phyloP scores from a whole-genome alignment of 768 basidiomycete genomes.

The Podaxis pistillaris region DNA sequence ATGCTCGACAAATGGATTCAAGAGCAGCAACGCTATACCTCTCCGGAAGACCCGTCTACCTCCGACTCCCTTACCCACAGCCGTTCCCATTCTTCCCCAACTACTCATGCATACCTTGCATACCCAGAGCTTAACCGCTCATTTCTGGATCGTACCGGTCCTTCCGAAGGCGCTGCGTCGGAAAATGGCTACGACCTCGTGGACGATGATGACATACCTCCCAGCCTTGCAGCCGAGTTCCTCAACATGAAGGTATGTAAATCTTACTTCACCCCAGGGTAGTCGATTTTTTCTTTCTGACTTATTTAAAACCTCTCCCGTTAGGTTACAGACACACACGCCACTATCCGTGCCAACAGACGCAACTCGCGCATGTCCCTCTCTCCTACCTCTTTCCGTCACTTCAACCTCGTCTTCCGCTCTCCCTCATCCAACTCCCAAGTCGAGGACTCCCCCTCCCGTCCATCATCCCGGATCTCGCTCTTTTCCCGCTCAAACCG shows the following conservation, averaged over 20 bases:
- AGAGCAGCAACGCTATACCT: conserved; percentile 38
- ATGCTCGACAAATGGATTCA: conserved; percentile 54
- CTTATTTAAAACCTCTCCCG: not conserved
- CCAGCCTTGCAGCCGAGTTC: conserved; percentile 14
- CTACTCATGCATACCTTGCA: conserved; percentile 37
- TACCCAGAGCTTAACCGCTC: conserved; percentile 37
- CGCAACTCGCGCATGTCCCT: conserved; percentile 31
- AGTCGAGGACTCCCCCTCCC: conserved; percentile 30
- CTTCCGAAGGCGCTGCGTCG: conserved; percentile 29
- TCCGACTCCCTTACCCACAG: not conserved
- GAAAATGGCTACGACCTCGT: conserved; percentile 48
- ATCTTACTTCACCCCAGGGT: not conserved
- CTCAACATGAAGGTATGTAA: conserved; percentile 5
- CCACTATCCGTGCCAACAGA: conserved; percentile 31
- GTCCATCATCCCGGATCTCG: conserved; percentile 40
- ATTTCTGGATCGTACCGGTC: conserved; percentile 20
- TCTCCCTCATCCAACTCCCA: conserved; percentile 37
- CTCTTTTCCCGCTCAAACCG: conserved; percentile 43
- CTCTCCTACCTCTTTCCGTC: conserved; percentile 37
- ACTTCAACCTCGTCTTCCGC: conserved; percentile 45
- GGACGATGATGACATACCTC: conserved; percentile 50
- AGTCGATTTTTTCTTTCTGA: not conserved
- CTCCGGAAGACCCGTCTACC: not conserved
- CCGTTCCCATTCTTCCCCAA: conserved; percentile 22
- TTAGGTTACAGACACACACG: conserved; percentile 34